Percentiles rank a stretch among this genome's conserved stretches.
These are phyloP conservation scores for Nicotiana undulata DNA, from an alignment of 257 asterid genomes.

Conservation along the genomic window DNA sequence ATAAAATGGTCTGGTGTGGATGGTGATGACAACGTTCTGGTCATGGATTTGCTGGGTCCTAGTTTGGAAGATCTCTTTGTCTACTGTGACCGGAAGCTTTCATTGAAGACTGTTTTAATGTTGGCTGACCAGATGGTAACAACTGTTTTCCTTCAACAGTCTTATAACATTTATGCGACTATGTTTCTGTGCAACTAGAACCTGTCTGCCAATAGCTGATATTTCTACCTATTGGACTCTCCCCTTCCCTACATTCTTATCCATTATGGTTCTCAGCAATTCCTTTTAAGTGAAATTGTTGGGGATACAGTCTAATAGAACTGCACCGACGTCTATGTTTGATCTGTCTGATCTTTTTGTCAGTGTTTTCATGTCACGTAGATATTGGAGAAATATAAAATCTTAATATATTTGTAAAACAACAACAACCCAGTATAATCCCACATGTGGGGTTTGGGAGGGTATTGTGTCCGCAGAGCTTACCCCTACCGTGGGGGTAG, in stretches of 20 bases:
- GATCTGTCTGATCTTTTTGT: background rate
- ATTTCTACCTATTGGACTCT: background rate
- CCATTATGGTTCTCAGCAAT: background rate
- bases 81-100: conserved; percentile 85
- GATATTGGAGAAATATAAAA: background rate
- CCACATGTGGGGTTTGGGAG: too few relatives aligned
- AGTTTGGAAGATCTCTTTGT: conserved; percentile 95
- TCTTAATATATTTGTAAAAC: background rate
- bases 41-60: conserved; percentile 86
- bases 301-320: background rate
- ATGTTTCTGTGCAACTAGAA: background rate
- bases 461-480: too few relatives aligned
- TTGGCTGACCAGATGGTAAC: conserved; percentile 96
- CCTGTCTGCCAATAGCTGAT: background rate
- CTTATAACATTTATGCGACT: background rate
- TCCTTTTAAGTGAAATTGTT: background rate
- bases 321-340: background rate
- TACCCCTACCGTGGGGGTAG: too few relatives aligned
- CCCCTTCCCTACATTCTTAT: background rate
- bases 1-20: conserved; percentile 92
- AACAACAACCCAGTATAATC: too few relatives aligned
- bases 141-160: background rate
- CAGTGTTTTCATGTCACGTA: background rate
- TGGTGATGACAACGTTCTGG: conserved; percentile 83
- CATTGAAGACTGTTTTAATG: conserved; percentile 84